Percentiles rank a stretch among this genome's conserved stretches.
Conservation (phyloP, 73 alveolate species). For the Paramecium tetraurelia region DNA sequence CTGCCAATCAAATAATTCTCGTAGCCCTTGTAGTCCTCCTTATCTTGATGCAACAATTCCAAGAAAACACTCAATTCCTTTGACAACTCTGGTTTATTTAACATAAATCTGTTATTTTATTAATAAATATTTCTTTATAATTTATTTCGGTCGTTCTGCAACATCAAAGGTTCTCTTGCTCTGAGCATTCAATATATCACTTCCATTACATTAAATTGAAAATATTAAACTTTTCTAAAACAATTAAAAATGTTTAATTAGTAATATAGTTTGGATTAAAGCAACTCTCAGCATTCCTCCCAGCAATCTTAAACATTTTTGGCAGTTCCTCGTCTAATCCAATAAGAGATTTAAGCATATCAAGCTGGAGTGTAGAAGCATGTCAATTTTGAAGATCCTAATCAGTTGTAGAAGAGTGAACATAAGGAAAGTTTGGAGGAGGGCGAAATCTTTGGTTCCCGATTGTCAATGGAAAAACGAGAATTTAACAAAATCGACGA, state of each 20-base stretch:
- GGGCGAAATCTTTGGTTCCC: constrained; percentile 21
- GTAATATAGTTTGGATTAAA: constrained; percentile 33
- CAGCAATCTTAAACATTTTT: constrained; percentile 33
- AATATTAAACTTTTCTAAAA: not conserved
- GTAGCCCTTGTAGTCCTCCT: not conserved
- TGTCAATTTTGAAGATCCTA: constrained; percentile 35
- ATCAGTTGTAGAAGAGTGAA: not conserved
- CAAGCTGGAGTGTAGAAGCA: constrained; percentile 12
- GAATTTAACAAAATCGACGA: constrained; percentile 13
- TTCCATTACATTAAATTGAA: not conserved
- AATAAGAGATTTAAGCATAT: not conserved
- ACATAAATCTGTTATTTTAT: constrained; percentile 7
- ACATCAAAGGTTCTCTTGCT: not conserved
- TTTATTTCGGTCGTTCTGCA: not conserved
- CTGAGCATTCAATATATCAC: not conserved
- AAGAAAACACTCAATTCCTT: constrained; percentile 28
- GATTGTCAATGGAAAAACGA: constrained; percentile 4
- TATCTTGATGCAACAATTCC: not conserved
- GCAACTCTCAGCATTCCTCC: constrained; percentile 12
- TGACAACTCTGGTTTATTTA: constrained; percentile 13
- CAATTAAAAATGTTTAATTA: constrained; percentile 20
- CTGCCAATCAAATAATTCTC: constrained; percentile 36
- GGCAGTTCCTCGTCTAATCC: constrained; percentile 42
- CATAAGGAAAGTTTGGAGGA: constrained; percentile 52
- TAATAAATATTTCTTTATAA: not conserved